Evolutionary conservation across 805 yeast species (phyloP).

Genomic region (Wickerhamia fluorescens): DNA sequence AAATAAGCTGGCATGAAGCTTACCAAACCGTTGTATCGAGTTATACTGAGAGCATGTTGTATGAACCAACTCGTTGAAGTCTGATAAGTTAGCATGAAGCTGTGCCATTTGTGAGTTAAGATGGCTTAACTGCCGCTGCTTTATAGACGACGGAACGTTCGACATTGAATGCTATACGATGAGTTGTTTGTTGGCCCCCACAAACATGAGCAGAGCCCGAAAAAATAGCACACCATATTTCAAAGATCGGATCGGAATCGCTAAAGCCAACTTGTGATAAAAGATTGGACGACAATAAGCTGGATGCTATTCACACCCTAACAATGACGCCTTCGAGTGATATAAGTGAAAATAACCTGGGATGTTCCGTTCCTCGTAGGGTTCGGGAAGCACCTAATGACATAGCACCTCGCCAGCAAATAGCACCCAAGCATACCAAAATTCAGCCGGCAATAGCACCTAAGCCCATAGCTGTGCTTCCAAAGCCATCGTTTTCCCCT

Average conservation of each 20-base stretch:
- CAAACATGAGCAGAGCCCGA: no score
- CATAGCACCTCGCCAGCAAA: not conserved
- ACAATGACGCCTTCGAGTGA: no score
- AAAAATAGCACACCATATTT: no score
- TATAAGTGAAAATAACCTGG: no score
- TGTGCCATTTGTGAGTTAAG: constrained; percentile 47
- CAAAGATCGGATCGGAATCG: no score
- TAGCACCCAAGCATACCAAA: constrained; percentile 21
- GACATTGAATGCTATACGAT: no score
- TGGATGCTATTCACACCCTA: no score
- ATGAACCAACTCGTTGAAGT: constrained; percentile 43
- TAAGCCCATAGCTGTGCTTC: constrained; percentile 25
- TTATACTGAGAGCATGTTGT: constrained; percentile 48
- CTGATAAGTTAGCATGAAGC: constrained; percentile 49
- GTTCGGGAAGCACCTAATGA: no score
- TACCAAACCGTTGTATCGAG: constrained; percentile 46
- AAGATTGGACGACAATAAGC: no score
- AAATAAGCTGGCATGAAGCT: constrained; percentile 48
- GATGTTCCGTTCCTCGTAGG: no score
- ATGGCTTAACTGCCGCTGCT: constrained; percentile 43
- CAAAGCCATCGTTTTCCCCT: constrained; percentile 18
- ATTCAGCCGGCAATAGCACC: constrained; percentile 36
- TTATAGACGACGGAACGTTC: constrained; percentile 7
- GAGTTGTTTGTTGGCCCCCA: no score
- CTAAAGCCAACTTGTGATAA: no score